Evolutionary conservation across 73 alveolate genomes (phyloP).

Genomic region (Tetrahymena malaccensis): DNA sequence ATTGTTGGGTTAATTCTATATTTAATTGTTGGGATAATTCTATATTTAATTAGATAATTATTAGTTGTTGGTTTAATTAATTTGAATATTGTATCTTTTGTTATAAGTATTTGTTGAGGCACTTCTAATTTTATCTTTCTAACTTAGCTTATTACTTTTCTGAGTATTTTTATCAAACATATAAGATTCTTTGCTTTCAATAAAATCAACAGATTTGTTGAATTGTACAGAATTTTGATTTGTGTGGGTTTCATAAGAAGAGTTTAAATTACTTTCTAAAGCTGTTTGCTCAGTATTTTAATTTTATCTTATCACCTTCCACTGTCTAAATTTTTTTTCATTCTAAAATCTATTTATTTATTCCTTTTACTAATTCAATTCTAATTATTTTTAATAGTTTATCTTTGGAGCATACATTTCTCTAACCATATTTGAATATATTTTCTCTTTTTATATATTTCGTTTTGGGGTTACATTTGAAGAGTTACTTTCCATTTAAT

Average conservation of each 20-base stretch:
- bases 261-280: not conserved
- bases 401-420: not conserved
- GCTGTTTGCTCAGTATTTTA: not conserved
- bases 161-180: not conserved
- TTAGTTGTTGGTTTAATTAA: not conserved
- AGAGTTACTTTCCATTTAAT: not conserved
- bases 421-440: not conserved
- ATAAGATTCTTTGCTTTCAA: not conserved
- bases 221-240: not conserved
- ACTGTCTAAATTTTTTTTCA: not conserved
- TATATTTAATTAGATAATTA: not conserved
- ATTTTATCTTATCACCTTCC: not conserved
- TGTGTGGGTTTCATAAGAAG: not conserved
- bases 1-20: not conserved
- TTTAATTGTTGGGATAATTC: not conserved
- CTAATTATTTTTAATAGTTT: not conserved
- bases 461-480: not conserved
- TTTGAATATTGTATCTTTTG: not conserved
- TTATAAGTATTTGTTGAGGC: not conserved
- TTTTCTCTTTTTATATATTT: not conserved
- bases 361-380: not conserved
- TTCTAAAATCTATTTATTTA: not conserved
- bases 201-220: not conserved
- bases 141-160: not conserved
- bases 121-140: not conserved